Evolutionary conservation across 108 stramenopile species (phyloP), one percentile per base, ranked within the genome.

Genomic region (Nitzschia putrida): DNA sequence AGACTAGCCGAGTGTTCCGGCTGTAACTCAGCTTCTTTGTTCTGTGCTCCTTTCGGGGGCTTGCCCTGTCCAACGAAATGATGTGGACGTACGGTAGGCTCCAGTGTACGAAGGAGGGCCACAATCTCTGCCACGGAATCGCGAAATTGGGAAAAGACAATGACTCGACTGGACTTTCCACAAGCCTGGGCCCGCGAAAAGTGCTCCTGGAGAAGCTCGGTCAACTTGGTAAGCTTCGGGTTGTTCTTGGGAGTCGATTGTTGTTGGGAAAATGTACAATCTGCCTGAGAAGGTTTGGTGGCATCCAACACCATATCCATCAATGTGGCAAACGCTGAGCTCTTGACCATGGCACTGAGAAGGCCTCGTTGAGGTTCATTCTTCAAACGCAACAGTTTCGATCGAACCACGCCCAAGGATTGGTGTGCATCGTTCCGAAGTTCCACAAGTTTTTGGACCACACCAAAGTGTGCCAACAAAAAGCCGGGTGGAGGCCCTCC

Each of bases 61-160:
- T 82, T 81, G n/a, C 87, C 81, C 82, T 92, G 95, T 25, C 88
- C 90, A 38, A 92, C 83, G 74, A 95, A 92, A 51, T 83, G 80
- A 50, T 83, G 72, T 4, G 93, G 83, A 66, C 81, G 79, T 7
- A 95, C 21, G 52, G 81, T 42, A 2, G 80, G 69, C 5, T 84
- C 66, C 39, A 71, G 52, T 2, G 75, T 49, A 0, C 53, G 40
- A 12, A 64, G 24, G 4, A 96, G 64, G 66, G 50, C 56, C 8
- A 90, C 86, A 60, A 97, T 92, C 34, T 87, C 89, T 13, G 49
- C 53, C 11, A 97, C 93, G 6, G 83, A 82, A 38, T 90, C 88
- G 21, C 97, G 79, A 73, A 82, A 88, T 34, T 94, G 85, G 3
- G 90, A 80, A 79, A 97, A 97, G 5, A 97, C 92, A 63, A 97